Evolutionary conservation across 2,329 filamentous ascomycete genomes (phyloP), one percentile per base, ranked within the genome.

Genomic region (Akanthomyces dipterigenus): DNA sequence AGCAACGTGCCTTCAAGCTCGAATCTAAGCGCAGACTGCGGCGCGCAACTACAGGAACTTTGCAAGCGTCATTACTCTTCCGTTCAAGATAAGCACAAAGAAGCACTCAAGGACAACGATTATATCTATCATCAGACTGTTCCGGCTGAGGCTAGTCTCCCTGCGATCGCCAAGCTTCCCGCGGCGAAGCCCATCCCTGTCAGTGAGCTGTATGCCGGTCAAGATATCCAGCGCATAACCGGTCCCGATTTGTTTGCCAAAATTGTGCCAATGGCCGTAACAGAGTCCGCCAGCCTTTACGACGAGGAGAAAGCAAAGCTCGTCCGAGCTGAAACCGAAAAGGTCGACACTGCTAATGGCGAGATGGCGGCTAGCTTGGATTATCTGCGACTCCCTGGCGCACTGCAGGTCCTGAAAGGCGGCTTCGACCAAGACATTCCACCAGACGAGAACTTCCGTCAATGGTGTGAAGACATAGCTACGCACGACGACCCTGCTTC

Each of bases 251-350:
- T 99, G 56, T 99, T 99, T 75, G 88, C 95, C 67, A 96, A 96
- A 73, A 96, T 99, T 63, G 91, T 98, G 2, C 95, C 95, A 0
- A 89, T 98, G 78, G 90, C 92, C 3, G 93, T 99, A 1, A 99
- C 95, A 0, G 93, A 99, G 74, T 96, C 91, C 26, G 95, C 95
- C 14, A 98, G 95, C 77, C 77, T 98, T 68, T 99, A 99, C 72
- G 95, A 98, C 65, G 95, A 99, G 75, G 95, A 99, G 73, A 99
- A 99, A 76, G 95, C 95, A 14, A 98, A 99, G 73, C 77, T 99
- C 62, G 87, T 97, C 45, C 86, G 95, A 62, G 93, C 93, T 2
- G 96, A 99, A 75, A 92, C 91, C 0, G 95, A 99, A 74, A 87
- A 91, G 67, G 93, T 96, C 1, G 93, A 98, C 68, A 88, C 88